Conservation (phyloP, 495 filamentous ascomycete species). For the Hypoxylon rickii region DNA sequence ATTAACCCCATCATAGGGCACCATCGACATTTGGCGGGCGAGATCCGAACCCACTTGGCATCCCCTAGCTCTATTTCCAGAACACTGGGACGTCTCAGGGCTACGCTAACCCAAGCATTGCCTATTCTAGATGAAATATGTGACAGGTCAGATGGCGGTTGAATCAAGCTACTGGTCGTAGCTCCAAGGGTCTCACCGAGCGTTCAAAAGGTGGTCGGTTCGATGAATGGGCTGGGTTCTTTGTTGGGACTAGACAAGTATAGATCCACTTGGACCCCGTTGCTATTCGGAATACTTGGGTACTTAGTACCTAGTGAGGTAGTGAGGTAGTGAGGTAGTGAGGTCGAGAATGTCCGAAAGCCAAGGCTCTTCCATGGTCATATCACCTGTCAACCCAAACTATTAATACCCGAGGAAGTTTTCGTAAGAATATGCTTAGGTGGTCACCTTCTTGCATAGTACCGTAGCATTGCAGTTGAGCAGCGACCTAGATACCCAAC, state of each 20-base stretch:
- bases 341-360: slow-evolving; percentile 27
- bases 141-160: slow-evolving; percentile 28
- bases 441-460: slow-evolving; percentile 8
- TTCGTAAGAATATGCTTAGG: slow-evolving; percentile 7
- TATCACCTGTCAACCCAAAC: slow-evolving; percentile 8
- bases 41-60: slow-evolving; percentile 33
- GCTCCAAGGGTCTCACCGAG: slow-evolving; percentile 28
- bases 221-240: slow-evolving; percentile 7
- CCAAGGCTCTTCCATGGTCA: slow-evolving; percentile 12
- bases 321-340: too few species aligned
- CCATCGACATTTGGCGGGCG: slow-evolving; percentile 16
- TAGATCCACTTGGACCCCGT: slow-evolving; percentile 9
- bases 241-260: slow-evolving; percentile 12
- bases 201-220: slow-evolving; percentile 21
- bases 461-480: slow-evolving; percentile 19
- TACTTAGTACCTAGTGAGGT: too few species aligned
- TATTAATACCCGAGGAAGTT: slow-evolving; percentile 10
- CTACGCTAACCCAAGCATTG: slow-evolving; percentile 25
- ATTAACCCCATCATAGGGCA: too few species aligned
- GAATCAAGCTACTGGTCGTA: slow-evolving; percentile 18
- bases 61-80: slow-evolving; percentile 32
- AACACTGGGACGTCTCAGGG: slow-evolving; percentile 33
- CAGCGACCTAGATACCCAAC: slow-evolving; percentile 14
- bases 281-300: slow-evolving; percentile 4
- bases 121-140: slow-evolving; percentile 19